Evolutionary conservation across 1,284 basidiomycete species (phyloP), one percentile per base, ranked within the genome.

Genomic region (Mycena sp.): DNA sequence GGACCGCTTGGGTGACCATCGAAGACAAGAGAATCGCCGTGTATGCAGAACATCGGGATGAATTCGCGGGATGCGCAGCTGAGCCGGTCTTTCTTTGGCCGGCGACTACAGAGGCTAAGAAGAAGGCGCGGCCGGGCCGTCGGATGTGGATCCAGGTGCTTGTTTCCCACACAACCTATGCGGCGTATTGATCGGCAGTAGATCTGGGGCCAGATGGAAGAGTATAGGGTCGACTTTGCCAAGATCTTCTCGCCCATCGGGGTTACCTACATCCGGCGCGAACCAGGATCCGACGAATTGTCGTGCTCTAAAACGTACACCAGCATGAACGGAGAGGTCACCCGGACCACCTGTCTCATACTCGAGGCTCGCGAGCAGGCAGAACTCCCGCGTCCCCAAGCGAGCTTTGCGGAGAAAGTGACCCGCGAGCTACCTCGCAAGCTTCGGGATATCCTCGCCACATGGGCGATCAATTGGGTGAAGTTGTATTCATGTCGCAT

Each of bases 221-320:
- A 25, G 14, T 50, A 58, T 28, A 17, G 41, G 2, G 56, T 32
- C 12, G 16, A 49, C n/a, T 58, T 30, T 25, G 46, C 9, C 25
- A 58, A 58, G 28, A 3, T 58, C 5, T 58, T 56, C 25, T 58
- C 55, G 4, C 56, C 56, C 46, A 12, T 44, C 26, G 56, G 56
- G 16, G 56, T 58, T n/a, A 17, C 19, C 4, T 56, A 56, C 21
- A 26, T 58, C 2, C 56, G 46, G 19, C 56, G 56, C 1, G 5
- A 41, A 17, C 35, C 28, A 14, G 21, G 19, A 14, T 49, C 45
- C 3, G 16, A 41, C 26, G n/a, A 23, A n/a, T 50, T 58, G 46
- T 2, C 50, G 12, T 19, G 41, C 12, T 50, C 54, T n/a, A 9
- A 32, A 12, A 11, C 21, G 1, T 56, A 48, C 35, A 7, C 9